Evolutionary conservation across 176 grass and related monocot genomes (phyloP), one percentile per base, ranked within the genome.

Genomic region (Triticum urartu): DNA sequence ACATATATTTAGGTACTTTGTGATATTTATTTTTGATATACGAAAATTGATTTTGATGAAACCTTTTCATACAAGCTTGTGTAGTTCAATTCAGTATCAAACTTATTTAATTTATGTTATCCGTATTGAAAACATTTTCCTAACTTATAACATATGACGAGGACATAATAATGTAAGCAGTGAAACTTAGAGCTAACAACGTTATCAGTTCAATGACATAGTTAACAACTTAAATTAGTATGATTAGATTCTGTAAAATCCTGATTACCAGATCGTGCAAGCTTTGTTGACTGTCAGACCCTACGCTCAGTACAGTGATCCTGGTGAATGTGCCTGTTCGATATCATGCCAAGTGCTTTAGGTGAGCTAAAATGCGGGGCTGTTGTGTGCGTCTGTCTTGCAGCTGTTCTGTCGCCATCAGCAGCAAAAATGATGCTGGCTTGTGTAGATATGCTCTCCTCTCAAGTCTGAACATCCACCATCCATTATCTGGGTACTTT

Each of bases 311-410:
- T 61, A 81, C 43, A n/a, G 38, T 20, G 21, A 77, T 77, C 48
- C 32, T 68, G 25, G 33, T 32, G 60, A 61, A 77, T 32, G 68
- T 81, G 14, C 25, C 13, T 58, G 56, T 40, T 35, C 14, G 7
- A 77, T 77, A 75, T 17, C 7, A 26, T 4, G 10, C 9, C 60
- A 81, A 60, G 75, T 40, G 38, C 52, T 64, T 52, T 77, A 64
- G 28, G 17, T 74, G 59, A 30, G 48, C 2, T 40, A 38, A 52
- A 35, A 78, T 7, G 25, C n/a, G 61, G 43, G 47, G 52, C 69
- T 78, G 28, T 30, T 22, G 11, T 69, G 78, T 34, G 11, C 36
- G 78, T 81, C 60, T 81, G n/a, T 81, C 43, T 34, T 75, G 45
- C 77, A 81, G 33, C 54, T 66, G 35, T 62, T 21, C 26, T 82